Base-by-base conservation (phyloP, 352 stramenopile genomes). In the Globisporangium cederbergense region DNA sequence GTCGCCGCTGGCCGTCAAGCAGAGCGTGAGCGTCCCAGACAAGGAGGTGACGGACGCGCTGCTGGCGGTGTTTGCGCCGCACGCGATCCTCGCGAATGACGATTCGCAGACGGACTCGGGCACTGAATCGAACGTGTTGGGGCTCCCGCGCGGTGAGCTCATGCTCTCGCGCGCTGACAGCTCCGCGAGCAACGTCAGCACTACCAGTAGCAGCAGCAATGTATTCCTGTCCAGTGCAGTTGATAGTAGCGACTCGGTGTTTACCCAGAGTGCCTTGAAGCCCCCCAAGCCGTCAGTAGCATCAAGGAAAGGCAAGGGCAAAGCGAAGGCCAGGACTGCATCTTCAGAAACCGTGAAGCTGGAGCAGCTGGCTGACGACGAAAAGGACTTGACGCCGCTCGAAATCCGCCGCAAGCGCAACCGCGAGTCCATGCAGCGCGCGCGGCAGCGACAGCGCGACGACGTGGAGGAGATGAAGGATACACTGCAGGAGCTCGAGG, bases 331-430 rank as follows among this genome's bases (percentile, higher is more conserved):
- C 7, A 57, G 32, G n/a, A n/a, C 51, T 13, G 32, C 28, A 4
- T n/a, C 20, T 6, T 18, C 49, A n/a, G 52, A 22, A 6, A 18
- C 11, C 18, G 20, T 43, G 32, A 47, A 45, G 42, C 46, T 28
- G 4, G 60, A 71, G 7, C 43, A 49, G 51, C n/a, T 67, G 14
- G 58, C 59, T 6, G 54, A 66, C 42, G 71, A 78, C 40, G 69
- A 83, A 53, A 70, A 68, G 34, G 64, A 75, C n/a, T 60, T 82
- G 38, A 76, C 74, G 13, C 74, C 76, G 34, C 58, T 85, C 30
- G 76, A 85, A 64, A 75, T 82, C 49, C 76, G 76, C 10, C 74
- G 76, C 58, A 82, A 82, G 65, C 70, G 76, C 40, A 85, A 85
- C 64, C 72, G 76, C 28, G 76, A 85, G 65, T 82, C 74, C n/a